Evolutionary conservation across 306 rosid genomes (phyloP), one percentile per base, ranked within the genome.

Genomic region (Phaseolus lunatus): DNA sequence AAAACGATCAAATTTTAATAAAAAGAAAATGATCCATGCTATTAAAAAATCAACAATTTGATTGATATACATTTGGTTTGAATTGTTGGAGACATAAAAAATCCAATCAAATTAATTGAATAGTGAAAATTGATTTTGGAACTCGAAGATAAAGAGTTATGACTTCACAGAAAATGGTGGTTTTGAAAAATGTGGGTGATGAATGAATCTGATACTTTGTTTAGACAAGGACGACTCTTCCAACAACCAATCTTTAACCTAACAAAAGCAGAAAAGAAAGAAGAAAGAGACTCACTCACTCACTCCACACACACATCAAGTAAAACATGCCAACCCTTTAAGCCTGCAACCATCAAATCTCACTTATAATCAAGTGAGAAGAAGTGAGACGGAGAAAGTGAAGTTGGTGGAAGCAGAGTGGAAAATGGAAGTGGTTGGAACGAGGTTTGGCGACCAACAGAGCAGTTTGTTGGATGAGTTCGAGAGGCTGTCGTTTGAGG

Each of bases 391-490:
- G 45, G 39, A 73, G 49, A 33, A 72, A 75, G 61, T 64, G 73
- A 75, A 31, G 31, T 9, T 23, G 47, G 39, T 68, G 6, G 18
- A 15, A 45, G 7, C n/a, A 18, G 65, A 76, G 11, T 2, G 13
- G 44, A 39, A 39, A 70, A 77, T 75, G 65, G 77, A 67, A 48
- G 83, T 68, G 78, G 66, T 76, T 33, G 57, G 68, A 62, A 87
- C 50, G 70, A 88, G 82, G 39, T 90, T 89, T n/a, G 97, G 97
- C 2, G 98, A 95, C 18, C 92, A 88, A 75, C 64, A 88, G 23
- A 94, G 97, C 85, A 80, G 52, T 43, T 87, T 95, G 3, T 58
- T 95, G 80, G 98, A 95, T 65, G 87, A 77, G 44, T 92, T 81
- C 48, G 98, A 95, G 87, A 87, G 97, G 47, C 22, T 79, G 18